Conservation (phyloP, 768 basidiomycete species). For the Sporobolomyces roseus region DNA sequence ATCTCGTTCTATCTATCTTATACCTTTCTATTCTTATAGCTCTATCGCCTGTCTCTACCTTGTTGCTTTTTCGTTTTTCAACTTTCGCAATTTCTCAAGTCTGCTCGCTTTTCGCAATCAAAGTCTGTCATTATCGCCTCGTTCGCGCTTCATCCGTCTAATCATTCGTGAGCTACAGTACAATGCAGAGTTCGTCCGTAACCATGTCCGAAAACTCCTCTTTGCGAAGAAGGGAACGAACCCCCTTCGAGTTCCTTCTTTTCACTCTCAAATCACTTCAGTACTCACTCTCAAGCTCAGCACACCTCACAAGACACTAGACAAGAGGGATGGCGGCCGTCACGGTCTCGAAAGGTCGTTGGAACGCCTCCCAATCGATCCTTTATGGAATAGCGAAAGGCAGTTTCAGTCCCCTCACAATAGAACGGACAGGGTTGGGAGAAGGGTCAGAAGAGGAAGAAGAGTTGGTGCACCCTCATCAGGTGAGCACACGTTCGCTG, state of each 20-base stretch:
- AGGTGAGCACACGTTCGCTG: background rate
- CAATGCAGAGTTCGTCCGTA: too few relatives aligned
- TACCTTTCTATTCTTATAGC: background rate
- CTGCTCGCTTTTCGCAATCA: background rate
- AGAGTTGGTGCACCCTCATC: background rate
- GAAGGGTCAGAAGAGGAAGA: background rate
- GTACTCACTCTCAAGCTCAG: background rate
- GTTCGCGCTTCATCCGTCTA: too few relatives aligned
- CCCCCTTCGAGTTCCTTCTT: too few relatives aligned
- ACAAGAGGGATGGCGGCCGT: background rate
- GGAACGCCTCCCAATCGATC: background rate
- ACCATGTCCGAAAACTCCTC: too few relatives aligned
- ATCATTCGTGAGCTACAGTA: too few relatives aligned
- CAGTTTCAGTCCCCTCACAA: background rate
- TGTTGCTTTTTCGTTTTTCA: background rate
- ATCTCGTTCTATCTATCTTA: background rate
- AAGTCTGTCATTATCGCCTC: too few relatives aligned
- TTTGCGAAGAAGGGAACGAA: too few relatives aligned
- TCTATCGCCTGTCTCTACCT: background rate
- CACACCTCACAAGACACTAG: background rate
- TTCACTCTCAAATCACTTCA: too few relatives aligned
- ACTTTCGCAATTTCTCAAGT: background rate
- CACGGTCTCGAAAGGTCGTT: slow-evolving; percentile 2
- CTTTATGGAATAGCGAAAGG: background rate
- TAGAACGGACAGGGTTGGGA: background rate